Percentiles rank a stretch among this genome's conserved stretches.
Evolutionary conservation across 1,139 yeast species (phyloP).

Genomic region (Yarrowia galli): DNA sequence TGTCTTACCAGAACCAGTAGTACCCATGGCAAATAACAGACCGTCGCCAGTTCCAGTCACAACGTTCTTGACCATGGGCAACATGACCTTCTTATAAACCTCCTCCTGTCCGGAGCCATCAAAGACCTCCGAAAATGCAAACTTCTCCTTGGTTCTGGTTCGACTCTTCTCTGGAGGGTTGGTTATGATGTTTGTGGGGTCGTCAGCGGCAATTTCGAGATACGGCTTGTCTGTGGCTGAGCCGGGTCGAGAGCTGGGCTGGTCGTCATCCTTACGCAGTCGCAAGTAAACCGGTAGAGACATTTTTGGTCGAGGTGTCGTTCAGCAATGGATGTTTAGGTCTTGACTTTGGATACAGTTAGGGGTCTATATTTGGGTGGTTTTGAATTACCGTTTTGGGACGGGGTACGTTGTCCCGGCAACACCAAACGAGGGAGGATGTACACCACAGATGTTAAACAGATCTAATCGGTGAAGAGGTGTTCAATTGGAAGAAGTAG

Average conservation of each 20-base stretch:
- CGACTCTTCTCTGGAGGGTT: constrained; percentile 46
- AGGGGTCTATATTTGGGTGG: constrained; percentile 24
- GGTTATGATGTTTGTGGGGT: constrained; percentile 20
- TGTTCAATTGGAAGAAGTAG: no score
- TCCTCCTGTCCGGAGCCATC: constrained; percentile 49
- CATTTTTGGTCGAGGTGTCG: constrained; percentile 3
- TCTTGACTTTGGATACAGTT: constrained; percentile 5
- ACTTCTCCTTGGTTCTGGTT: constrained; percentile 47
- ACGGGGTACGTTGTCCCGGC: constrained; percentile 1
- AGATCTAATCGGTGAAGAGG: no score
- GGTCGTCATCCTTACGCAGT: constrained; percentile 3
- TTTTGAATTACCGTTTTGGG: constrained; percentile 14
- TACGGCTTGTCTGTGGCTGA: constrained; percentile 16
- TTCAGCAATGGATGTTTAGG: constrained; percentile 3
- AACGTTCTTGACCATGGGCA: constrained; percentile 48
- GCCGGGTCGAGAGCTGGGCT: constrained; percentile 22
- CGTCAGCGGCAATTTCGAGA: constrained; percentile 14
- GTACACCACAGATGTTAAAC: no score
- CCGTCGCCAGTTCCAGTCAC: constrained; percentile 53
- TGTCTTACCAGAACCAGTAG: constrained; percentile 60
- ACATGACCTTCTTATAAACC: constrained; percentile 49
- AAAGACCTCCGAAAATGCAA: constrained; percentile 52
- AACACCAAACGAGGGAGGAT: not conserved
- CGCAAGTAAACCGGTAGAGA: constrained; percentile 26
- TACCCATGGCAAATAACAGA: constrained; percentile 58